A percentile compares a stretch with the other conserved stretches of the same genome.
These are phyloP conservation scores for Vitis hybrid DNA, from an alignment of 177 flowering plant species.

Conservation along the genomic window DNA sequence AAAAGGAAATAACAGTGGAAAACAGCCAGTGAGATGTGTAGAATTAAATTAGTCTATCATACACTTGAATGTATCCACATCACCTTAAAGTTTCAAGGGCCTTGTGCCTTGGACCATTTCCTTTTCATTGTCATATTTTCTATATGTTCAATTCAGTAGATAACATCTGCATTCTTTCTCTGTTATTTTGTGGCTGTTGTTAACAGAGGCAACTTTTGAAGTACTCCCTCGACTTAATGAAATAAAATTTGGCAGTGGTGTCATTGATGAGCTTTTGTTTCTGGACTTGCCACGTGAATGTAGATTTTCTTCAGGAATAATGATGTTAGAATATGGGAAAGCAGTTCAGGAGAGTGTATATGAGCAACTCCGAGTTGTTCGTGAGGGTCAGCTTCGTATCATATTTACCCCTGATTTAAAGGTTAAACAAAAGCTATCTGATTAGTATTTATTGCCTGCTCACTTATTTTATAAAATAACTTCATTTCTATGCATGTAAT, in stretches of 20 bases:
- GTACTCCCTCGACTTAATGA: conserved; percentile 90
- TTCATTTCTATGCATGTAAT: neutral
- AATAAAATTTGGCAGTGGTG: conserved; percentile 95
- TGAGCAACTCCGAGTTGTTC: conserved; percentile 91
- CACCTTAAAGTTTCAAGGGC: no score
- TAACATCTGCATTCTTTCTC: neutral
- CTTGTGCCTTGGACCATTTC: no score
- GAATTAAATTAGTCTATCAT: no score
- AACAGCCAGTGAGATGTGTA: no score
- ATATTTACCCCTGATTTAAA: conserved; percentile 81
- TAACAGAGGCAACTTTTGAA: conserved; percentile 88
- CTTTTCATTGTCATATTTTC: no score
- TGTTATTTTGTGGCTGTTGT: conserved; percentile 8
- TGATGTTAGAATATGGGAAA: conserved; percentile 89
- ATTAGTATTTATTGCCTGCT: neutral
- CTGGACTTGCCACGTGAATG: conserved; percentile 83
- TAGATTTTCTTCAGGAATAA: conserved; percentile 72
- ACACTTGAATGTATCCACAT: no score
- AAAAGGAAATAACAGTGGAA: no score
- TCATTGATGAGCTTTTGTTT: conserved; percentile 86
- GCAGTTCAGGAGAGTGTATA: conserved; percentile 97
- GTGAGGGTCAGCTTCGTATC: conserved; percentile 93
- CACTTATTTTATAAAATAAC: neutral
- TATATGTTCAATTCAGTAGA: neutral
- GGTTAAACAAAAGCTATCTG: conserved; percentile 34